These are phyloP conservation scores for Sporobolomyces phaffii DNA, from an alignment of 768 basidiomycete genomes.

Conservation along the genomic window DNA sequence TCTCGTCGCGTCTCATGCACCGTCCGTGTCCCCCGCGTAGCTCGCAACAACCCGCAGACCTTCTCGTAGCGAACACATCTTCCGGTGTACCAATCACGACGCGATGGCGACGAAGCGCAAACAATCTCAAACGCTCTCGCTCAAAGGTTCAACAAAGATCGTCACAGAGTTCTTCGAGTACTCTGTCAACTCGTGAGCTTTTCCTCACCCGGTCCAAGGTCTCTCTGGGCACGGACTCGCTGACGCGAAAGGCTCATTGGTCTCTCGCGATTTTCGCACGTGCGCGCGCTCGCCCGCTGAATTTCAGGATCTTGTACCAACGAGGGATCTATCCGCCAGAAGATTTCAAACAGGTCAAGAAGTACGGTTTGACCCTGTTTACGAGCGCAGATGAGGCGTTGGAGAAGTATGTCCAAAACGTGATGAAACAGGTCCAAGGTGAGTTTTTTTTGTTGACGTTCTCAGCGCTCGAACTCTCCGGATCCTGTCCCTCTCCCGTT, in stretches of 20 bases:
- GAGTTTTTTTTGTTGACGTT: slow-evolving; percentile 43
- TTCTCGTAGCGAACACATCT: no score
- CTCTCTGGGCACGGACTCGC: no score
- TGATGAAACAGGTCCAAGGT: slow-evolving; percentile 89
- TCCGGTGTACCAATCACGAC: no score
- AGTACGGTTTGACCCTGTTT: slow-evolving; percentile 91
- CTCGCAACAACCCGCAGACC: no score
- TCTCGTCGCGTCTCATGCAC: no score
- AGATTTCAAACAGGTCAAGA: slow-evolving; percentile 96
- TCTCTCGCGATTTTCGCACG: no score
- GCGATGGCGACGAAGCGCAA: slow-evolving; percentile 33
- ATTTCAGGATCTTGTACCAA: slow-evolving; percentile 93
- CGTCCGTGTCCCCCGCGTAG: no score
- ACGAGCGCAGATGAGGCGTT: slow-evolving; percentile 88
- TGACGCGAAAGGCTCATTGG: no score
- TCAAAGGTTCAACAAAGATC: slow-evolving; percentile 87
- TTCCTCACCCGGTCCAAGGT: slow-evolving; percentile 21
- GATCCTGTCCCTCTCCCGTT: neutral
- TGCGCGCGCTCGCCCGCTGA: no score
- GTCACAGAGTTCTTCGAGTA: slow-evolving; percentile 99
- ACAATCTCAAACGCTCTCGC: slow-evolving; percentile 58
- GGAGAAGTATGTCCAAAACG: slow-evolving; percentile 90
- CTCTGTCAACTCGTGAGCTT: slow-evolving; percentile 83
- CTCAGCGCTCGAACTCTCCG: neutral
- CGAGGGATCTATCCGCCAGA: slow-evolving; percentile 94